Base-by-base conservation (phyloP, 2,329 filamentous ascomycete species). In the Apiospora saccharicola region DNA sequence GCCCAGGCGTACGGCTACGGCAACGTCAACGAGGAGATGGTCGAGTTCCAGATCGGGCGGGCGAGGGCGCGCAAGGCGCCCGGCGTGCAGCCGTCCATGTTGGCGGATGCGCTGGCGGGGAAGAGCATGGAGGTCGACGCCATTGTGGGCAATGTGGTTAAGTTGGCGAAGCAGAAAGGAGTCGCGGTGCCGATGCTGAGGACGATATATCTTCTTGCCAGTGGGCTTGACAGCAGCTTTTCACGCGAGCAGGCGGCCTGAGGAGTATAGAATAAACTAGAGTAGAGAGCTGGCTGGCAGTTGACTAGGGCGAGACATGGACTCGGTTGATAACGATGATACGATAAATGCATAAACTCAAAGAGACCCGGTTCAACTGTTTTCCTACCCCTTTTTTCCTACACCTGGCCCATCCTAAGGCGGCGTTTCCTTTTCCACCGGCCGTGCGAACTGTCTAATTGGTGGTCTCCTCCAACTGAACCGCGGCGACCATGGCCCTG, bases 151-250 rank as follows among this genome's bases (percentile, higher is more conserved):
- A 81, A 81, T 72, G 74, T 74, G 24, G 76, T 80, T n/a, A 74
- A 74, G 68, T 70, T 79, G 64, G 81, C 78, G 4, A 75, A 61
- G 71, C 75, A 74, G 70, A 80, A 79, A 71, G 75, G 77, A 0
- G 72, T 81, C 13, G 69, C 71, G 16, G 76, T 77, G 69, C 79
- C 79, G 44, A 74, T 79, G 73, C 73, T 84, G 68, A 80, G 82
- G 73, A 83, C 83, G 74, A 79, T 85, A 75, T 83, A 84, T 73
- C 72, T 81, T 43, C 78, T 85, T 69, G 82, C 80, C 57, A 79
- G 79, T 72, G 82, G 82, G 71, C 76, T 85, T 44, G 78, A 74
- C 69, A 70, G 72, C 68, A 78, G 79, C 57, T 78, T 79, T 61
- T 70, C 74, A 70, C 49, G 57, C 41, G n/a, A n/a, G n/a, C 8